phyloP scores from a whole-genome alignment of 768 basidiomycete species.

The Trametes cinnabarina region DNA sequence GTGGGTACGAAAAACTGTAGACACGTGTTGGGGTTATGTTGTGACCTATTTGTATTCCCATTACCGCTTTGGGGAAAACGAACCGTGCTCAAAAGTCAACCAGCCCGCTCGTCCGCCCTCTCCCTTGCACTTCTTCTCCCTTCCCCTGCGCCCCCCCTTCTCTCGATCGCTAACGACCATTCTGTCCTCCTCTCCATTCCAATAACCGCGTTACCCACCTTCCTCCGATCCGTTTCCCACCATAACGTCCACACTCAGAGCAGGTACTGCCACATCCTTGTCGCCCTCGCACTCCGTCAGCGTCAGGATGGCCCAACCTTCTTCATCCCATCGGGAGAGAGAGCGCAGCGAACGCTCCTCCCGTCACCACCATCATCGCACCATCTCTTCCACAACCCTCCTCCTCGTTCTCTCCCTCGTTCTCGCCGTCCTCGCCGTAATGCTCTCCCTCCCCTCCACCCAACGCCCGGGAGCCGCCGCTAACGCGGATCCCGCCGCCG shows the following conservation, averaged over 20 bases:
- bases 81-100: slow-evolving; percentile 33
- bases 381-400: slow-evolving; percentile 87
- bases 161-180: slow-evolving; percentile 26
- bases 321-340: slow-evolving; percentile 72
- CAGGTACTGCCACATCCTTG: slow-evolving; percentile 64
- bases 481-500: slow-evolving; percentile 6
- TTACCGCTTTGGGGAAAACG: slow-evolving; percentile 22
- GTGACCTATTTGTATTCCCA: slow-evolving; percentile 28
- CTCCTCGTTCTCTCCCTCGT: slow-evolving; percentile 84
- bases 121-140: slow-evolving; percentile 20
- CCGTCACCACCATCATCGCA: slow-evolving; percentile 75
- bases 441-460: slow-evolving; percentile 76
- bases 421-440: slow-evolving; percentile 84
- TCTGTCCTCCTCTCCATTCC: slow-evolving; percentile 16
- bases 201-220: slow-evolving; percentile 23
- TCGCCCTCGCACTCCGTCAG: slow-evolving; percentile 65
- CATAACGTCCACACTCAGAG: slow-evolving; percentile 67
- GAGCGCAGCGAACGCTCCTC: slow-evolving; percentile 56
- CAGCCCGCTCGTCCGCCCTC: slow-evolving; percentile 14
- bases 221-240: slow-evolving; percentile 32
- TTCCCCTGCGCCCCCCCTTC: slow-evolving; percentile 20
- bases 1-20: slow-evolving; percentile 16
- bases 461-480: slow-evolving; percentile 31
- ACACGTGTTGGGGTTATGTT: slow-evolving; percentile 26
- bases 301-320: slow-evolving; percentile 88